Conservation (phyloP, 2,329 filamentous ascomycete species). For the Zymoseptoria tritici region DNA sequence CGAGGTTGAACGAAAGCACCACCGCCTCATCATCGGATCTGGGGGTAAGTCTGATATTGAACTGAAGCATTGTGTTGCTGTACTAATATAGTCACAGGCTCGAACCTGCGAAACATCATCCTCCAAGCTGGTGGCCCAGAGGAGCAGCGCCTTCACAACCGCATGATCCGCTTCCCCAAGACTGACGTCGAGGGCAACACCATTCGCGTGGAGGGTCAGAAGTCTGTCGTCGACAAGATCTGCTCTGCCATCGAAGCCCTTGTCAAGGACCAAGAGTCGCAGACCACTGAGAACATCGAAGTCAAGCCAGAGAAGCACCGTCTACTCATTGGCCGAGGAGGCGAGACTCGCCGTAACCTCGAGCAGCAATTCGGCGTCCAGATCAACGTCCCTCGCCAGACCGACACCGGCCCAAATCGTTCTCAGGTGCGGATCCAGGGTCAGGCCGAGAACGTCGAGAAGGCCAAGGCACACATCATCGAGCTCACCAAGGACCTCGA, state of each 20-base stretch:
- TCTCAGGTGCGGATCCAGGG: slow-evolving; percentile 83
- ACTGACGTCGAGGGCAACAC: slow-evolving; percentile 68
- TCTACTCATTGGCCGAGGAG: slow-evolving; percentile 82
- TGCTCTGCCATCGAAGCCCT: slow-evolving; percentile 72
- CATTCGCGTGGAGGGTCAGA: slow-evolving; percentile 83
- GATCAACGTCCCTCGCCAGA: slow-evolving; percentile 83
- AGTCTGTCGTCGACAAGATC: slow-evolving; percentile 81
- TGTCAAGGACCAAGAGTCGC: slow-evolving; percentile 74
- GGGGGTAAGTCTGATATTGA: slow-evolving; percentile 58
- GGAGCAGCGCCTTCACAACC: slow-evolving; percentile 73
- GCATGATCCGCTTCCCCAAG: slow-evolving; percentile 91
- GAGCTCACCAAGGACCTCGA: slow-evolving; percentile 76
- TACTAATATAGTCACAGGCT: slow-evolving; percentile 53
- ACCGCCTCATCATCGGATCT: slow-evolving; percentile 79
- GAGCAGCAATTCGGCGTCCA: slow-evolving; percentile 80
- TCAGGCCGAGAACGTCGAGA: slow-evolving; percentile 67
- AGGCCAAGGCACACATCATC: slow-evolving; percentile 79
- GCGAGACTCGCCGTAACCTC: slow-evolving; percentile 75
- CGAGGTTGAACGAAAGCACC: slow-evolving; percentile 90
- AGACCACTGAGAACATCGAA: slow-evolving; percentile 70
- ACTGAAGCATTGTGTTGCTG: not conserved
- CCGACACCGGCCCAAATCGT: slow-evolving; percentile 58
- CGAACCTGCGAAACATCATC: slow-evolving; percentile 80
- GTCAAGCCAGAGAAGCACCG: slow-evolving; percentile 87
- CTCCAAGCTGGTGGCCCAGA: slow-evolving; percentile 81